Evolutionary conservation across 495 filamentous ascomycete species (phyloP).

Genomic region (Daldinia grandis): DNA sequence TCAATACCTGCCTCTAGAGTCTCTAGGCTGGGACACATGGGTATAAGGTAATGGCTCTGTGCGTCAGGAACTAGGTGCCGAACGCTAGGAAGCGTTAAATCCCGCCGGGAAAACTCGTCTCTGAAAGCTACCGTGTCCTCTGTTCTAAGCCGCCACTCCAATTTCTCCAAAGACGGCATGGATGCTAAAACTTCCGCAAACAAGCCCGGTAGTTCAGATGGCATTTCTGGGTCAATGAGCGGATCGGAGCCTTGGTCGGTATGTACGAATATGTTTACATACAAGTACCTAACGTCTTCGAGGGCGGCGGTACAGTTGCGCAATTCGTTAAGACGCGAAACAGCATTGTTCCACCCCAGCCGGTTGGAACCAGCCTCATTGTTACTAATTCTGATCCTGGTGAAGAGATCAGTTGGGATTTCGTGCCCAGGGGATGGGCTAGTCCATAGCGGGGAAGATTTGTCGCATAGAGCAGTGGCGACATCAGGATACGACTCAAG

Average conservation of each 20-base stretch:
- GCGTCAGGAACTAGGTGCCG: neutral
- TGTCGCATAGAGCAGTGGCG: neutral
- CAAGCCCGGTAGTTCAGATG: neutral
- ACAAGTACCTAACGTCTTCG: neutral
- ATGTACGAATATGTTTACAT: neutral
- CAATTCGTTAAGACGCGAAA: neutral
- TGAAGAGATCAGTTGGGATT: neutral
- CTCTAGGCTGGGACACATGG: neutral
- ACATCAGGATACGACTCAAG: neutral
- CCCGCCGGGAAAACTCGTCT: neutral
- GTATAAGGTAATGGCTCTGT: neutral
- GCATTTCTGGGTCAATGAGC: neutral
- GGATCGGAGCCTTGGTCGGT: neutral
- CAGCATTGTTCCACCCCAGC: neutral
- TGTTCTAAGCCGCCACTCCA: neutral
- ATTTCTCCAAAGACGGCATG: neutral
- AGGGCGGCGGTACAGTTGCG: neutral
- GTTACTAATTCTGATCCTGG: neutral
- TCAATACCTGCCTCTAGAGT: neutral
- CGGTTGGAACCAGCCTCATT: neutral
- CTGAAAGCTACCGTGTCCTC: neutral
- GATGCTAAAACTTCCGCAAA: neutral
- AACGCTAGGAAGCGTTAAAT: neutral
- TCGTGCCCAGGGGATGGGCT: neutral
- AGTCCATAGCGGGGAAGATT: neutral